Evolutionary conservation across 2,329 filamentous ascomycete genomes (phyloP), one percentile per base, ranked within the genome.

Genomic region (Hypoxylon sp.): DNA sequence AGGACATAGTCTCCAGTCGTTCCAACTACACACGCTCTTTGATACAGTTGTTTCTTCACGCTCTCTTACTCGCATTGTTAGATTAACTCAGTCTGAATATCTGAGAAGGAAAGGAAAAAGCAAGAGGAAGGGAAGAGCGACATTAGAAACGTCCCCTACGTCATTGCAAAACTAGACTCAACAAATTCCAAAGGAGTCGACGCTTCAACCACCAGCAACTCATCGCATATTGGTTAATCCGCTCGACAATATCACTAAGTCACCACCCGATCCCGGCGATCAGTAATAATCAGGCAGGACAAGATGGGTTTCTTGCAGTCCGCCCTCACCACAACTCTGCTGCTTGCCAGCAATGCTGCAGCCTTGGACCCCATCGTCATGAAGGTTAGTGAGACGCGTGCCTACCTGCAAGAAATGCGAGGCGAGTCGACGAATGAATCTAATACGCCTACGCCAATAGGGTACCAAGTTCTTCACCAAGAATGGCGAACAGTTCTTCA

Each of bases 381-480:
- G 75, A 79, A 77, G 72, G 75, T 77, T 27, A 70, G 75, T 58
- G 44, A 53, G 46, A 27, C 25, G 25, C 25, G 25, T 27, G 3
- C 25, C 25, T 4, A 5, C 25, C 3, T 4, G 25, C 25, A 27
- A 27, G 13, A 27, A 25, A 22, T 5, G 11, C 11, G 8, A n/a
- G 8, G 2, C 14, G 17, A 6, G 17, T 14, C 6, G 1, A 53
- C 20, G 8, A 4, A 49, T 6, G 6, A 40, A 17, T 49, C 70
- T 73, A 35, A 72, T 59, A 37, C 8, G 14, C 10, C 3, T 54
- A 13, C 2, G n/a, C 4, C 33, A 37, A 59, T 37, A 77, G 76
- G 78, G 78, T 22, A 69, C 71, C 70, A 79, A 79, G 63, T 93
- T 94, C 85, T 94, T 93, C 85, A 91, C 90, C 82, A 88, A 91